A percentile compares a stretch with the other conserved stretches of the same genome.
phyloP scores from a whole-genome alignment of 2,329 filamentous ascomycete species.

The Massarina eburnea region DNA sequence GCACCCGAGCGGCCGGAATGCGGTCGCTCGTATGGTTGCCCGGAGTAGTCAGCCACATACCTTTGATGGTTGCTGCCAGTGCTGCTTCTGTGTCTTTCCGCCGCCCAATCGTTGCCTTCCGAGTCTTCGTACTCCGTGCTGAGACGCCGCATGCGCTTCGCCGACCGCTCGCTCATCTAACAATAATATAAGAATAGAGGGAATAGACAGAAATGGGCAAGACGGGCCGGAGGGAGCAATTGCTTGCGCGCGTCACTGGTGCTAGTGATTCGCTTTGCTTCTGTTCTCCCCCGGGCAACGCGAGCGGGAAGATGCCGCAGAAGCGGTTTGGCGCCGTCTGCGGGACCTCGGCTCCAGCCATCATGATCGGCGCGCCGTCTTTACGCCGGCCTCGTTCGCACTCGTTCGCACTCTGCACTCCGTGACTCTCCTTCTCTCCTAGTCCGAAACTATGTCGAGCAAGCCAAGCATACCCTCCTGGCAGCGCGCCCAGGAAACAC shows the following conservation, averaged over 20 bases:
- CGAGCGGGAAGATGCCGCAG: neutral
- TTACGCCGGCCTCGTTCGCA: neutral
- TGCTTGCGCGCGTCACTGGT: neutral
- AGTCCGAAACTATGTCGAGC: constrained; percentile 2
- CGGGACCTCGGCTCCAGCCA: constrained; percentile 5
- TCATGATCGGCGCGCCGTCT: neutral
- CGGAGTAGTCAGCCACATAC: constrained; percentile 20
- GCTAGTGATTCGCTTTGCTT: constrained; percentile 2
- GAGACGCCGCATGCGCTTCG: constrained; percentile 44
- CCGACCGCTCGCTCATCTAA: constrained; percentile 33
- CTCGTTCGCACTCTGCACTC: neutral
- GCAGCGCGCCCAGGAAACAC: constrained; percentile 29
- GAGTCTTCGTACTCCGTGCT: constrained; percentile 44
- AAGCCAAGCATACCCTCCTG: constrained; percentile 36
- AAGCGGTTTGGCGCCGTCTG: constrained; percentile 3
- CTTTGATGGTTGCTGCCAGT: constrained; percentile 35
- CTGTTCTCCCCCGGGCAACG: neutral
- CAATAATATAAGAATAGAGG: neutral
- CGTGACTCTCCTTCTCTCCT: neutral
- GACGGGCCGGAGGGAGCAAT: neutral
- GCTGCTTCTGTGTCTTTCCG: constrained; percentile 24
- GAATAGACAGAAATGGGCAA: neutral
- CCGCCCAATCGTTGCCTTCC: constrained; percentile 38
- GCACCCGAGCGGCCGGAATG: neutral
- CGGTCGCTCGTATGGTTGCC: constrained; percentile 1